Evolutionary conservation across 2,329 filamentous ascomycete species (phyloP), one percentile per base, ranked within the genome.

Genomic region (Penicillium expansum): DNA sequence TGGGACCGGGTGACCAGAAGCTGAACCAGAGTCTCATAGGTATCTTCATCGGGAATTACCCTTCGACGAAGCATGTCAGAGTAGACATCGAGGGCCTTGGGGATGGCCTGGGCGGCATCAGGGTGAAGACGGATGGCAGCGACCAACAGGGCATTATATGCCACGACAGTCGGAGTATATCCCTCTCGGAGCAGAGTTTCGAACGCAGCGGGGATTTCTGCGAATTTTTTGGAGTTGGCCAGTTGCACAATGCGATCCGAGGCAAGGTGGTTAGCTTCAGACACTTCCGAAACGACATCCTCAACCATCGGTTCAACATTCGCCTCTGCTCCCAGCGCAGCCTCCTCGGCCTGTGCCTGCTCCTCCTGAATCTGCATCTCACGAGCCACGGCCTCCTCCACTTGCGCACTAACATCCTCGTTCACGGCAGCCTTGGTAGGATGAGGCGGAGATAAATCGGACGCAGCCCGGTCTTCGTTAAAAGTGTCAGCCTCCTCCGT

Each of bases 51-150:
- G 8, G 93, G 92, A 20, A 83, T 78, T 24, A 97, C 87, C 65
- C 88, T 88, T 62, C 92, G 89, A 63, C 88, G 86, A 65, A 96
- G 86, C 94, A 99, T 97, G 72, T 97, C 92, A 16, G 92, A 89
- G 74, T 97, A 99, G 51, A 99, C 90, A 77, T 96, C 92, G 51
- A 97, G 82, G 5, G 91, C 92, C 78, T 96, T 96, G 60, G 91
- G 88, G 14, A 96, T 90, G 51, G 94, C 86, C 76, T 95, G 89
- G 52, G 89, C 88, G 74, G 87, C 89, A 73, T 90, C 87, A 24
- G 82, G 81, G 8, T 92, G 90, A 18, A 97, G 83, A 65, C 91
- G 83, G 60, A 97, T 91, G 14, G 92, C 92, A 6, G 94, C 91
- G 67, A 87, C 82, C 42, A 99, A 80, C 43, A 99, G 82, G 48